Evolutionary conservation across 345 rosid genomes (phyloP).

Genomic region (Citrus maxima): DNA sequence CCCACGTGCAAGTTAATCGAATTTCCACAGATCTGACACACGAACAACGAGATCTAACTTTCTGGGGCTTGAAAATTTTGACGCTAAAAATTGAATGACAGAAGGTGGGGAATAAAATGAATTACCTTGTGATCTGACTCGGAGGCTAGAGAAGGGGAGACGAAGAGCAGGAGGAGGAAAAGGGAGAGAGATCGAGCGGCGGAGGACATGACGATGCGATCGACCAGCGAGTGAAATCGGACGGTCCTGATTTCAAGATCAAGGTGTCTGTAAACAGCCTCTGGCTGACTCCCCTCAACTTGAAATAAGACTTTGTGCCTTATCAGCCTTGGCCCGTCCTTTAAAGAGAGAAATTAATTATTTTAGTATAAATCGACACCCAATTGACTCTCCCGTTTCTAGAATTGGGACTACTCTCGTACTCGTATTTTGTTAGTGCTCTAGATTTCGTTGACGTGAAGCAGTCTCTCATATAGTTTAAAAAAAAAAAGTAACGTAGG

Average conservation of each 20-base stretch:
- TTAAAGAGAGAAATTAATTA: no score
- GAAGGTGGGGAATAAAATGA: neutral
- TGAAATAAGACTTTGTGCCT: no score
- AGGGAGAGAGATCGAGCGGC: conserved; percentile 31
- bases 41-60: conserved; percentile 29
- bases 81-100: neutral
- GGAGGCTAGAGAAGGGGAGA: conserved; percentile 51
- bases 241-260: conserved; percentile 15
- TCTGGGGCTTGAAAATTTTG: neutral
- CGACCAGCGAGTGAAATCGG: neutral
- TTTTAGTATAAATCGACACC: no score
- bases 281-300: no score
- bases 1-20: neutral
- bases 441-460: no score
- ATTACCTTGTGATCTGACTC: conserved; percentile 95
- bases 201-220: conserved; percentile 48
- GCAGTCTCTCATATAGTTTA: no score
- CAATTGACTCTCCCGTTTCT: no score
- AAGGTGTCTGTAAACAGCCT: neutral
- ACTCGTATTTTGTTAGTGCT: no score
- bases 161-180: conserved; percentile 32
- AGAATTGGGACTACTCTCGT: no score
- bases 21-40: conserved; percentile 32
- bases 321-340: no score
- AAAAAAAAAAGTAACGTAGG: no score